A percentile compares a stretch with the other conserved stretches of the same genome.
Conservation (phyloP, 163 green algal species). For the Chloromonas sp. region DNA sequence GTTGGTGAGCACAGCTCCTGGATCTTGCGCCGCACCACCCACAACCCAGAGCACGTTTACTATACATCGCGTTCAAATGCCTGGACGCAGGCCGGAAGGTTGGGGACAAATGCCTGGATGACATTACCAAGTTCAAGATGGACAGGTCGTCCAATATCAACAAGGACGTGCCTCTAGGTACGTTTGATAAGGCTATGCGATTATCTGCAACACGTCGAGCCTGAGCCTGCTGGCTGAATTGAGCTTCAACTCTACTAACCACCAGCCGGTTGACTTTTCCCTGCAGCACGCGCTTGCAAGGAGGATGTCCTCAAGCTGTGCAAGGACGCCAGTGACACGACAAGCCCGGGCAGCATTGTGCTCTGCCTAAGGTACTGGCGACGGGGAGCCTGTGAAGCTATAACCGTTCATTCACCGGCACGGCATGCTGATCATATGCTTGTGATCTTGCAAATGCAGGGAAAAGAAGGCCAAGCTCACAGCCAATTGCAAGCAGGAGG, state of each 20-base stretch:
- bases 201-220: background rate
- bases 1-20: constrained; percentile 20
- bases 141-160: constrained; percentile 67
- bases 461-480: constrained; percentile 38
- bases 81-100: constrained; percentile 45
- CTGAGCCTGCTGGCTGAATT: too few species aligned
- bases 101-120: constrained; percentile 44
- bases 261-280: background rate
- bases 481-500: constrained; percentile 31
- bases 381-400: too few species aligned
- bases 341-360: constrained; percentile 42
- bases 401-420: too few species aligned
- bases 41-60: background rate
- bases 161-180: constrained; percentile 72
- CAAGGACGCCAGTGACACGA: constrained; percentile 25
- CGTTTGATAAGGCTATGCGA: background rate
- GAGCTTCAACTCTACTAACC: too few species aligned
- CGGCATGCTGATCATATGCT: too few species aligned
- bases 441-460: constrained; percentile 15
- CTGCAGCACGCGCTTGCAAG: constrained; percentile 63
- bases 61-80: background rate
- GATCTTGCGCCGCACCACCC: background rate
- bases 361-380: constrained; percentile 47
- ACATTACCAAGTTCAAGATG: constrained; percentile 61
- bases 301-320: constrained; percentile 62